These are phyloP conservation scores for Dianthus caryophyllus DNA, from an alignment of 148 eudicot genomes.

Conservation along the genomic window DNA sequence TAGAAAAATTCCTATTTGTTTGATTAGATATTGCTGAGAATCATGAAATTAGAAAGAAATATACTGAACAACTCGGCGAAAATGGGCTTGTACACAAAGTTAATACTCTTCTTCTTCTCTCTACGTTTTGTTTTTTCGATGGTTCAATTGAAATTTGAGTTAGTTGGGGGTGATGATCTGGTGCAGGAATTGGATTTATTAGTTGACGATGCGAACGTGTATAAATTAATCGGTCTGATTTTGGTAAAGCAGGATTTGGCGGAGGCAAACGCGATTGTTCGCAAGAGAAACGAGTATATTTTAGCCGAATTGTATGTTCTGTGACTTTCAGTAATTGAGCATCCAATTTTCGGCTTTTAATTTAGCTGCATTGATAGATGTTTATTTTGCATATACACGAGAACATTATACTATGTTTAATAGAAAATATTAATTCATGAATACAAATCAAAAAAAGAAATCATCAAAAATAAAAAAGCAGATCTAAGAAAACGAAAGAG, in stretches of 20 bases:
- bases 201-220: slow-evolving; percentile 92
- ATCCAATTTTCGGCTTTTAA: too few relatives aligned
- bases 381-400: background rate
- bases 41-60: slow-evolving; percentile 90
- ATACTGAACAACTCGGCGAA: slow-evolving; percentile 95
- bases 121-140: too few relatives aligned
- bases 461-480: too few relatives aligned
- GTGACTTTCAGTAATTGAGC: background rate
- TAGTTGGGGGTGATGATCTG: slow-evolving; percentile 9
- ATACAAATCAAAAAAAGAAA: too few relatives aligned
- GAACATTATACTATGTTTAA: too few relatives aligned
- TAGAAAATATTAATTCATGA: too few relatives aligned
- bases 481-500: too few relatives aligned
- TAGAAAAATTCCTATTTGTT: background rate
- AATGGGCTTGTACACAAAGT: slow-evolving; percentile 98
- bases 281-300: slow-evolving; percentile 88
- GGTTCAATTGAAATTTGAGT: background rate
- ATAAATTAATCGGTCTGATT: slow-evolving; percentile 95
- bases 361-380: background rate
- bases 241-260: slow-evolving; percentile 98
- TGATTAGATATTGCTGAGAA: slow-evolving; percentile 75
- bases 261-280: slow-evolving; percentile 94
- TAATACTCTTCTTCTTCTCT: background rate
- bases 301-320: slow-evolving; percentile 85
- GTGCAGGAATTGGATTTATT: slow-evolving; percentile 88